Evolutionary conservation across 1,284 basidiomycete genomes (phyloP).

Genomic region (Microbotryum violaceum): DNA sequence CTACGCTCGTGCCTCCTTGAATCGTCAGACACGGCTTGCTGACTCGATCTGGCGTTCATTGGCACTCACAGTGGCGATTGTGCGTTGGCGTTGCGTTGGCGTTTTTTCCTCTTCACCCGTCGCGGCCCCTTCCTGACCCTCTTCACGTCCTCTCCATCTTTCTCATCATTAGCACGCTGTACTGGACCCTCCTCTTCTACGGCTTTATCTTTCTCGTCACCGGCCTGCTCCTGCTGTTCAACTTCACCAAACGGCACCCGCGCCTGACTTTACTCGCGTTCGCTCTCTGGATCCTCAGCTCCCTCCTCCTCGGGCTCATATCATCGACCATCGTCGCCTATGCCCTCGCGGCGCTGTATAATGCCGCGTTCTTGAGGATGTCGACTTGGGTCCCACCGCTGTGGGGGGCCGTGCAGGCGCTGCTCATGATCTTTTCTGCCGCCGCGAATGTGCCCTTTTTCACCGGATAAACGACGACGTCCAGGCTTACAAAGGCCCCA

Average conservation of each 20-base stretch:
- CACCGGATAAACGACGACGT: too few species aligned
- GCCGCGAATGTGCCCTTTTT: too few species aligned
- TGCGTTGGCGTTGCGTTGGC: too few species aligned
- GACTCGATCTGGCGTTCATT: background rate
- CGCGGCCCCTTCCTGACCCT: too few species aligned
- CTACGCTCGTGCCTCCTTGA: too few species aligned
- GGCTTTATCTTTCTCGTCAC: slow-evolving; percentile 9
- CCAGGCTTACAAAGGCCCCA: too few species aligned
- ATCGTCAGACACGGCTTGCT: too few species aligned
- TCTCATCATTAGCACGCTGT: background rate
- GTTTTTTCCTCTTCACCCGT: background rate
- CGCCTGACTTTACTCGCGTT: slow-evolving; percentile 19
- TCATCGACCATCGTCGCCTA: slow-evolving; percentile 22
- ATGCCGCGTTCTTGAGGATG: slow-evolving; percentile 25
- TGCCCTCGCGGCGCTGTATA: slow-evolving; percentile 26
- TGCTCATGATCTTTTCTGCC: slow-evolving; percentile 9
- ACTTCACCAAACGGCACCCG: slow-evolving; percentile 11
- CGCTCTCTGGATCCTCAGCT: slow-evolving; percentile 8
- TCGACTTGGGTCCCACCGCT: slow-evolving; percentile 7
- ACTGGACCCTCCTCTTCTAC: slow-evolving; percentile 4
- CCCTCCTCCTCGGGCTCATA: slow-evolving; percentile 14
- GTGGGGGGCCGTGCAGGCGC: slow-evolving; percentile 8
- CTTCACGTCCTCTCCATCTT: too few species aligned
- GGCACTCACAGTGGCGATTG: too few species aligned
- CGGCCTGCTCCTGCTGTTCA: slow-evolving; percentile 5